Conservation (phyloP, 2,329 filamentous ascomycete genomes). For the Ophiocordyceps robertsii region DNA sequence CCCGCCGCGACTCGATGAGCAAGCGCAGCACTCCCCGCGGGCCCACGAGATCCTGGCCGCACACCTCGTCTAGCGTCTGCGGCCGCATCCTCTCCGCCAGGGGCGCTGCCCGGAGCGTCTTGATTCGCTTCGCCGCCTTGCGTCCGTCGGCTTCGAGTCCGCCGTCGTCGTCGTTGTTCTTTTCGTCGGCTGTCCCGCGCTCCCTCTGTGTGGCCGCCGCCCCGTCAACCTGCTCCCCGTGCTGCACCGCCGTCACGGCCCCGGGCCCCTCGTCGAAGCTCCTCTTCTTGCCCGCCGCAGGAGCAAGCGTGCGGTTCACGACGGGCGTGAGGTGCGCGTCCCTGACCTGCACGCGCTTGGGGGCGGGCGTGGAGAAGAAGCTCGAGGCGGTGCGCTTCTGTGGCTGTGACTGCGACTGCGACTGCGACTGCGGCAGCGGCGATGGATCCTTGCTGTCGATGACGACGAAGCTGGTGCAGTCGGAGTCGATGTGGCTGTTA, state of each 20-base stretch:
- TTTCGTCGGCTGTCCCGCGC: not conserved
- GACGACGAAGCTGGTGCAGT: conserved; percentile 56
- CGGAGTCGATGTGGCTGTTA: conserved; percentile 83
- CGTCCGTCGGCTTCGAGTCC: not conserved
- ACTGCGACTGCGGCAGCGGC: conserved; percentile 13
- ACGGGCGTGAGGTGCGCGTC: conserved; percentile 17
- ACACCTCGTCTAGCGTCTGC: conserved; percentile 69
- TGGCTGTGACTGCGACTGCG: conserved; percentile 13
- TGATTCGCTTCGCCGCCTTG: conserved; percentile 46
- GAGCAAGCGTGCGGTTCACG: conserved; percentile 17
- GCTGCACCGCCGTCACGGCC: not conserved
- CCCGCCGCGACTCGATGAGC: conserved; percentile 70
- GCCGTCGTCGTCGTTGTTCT: conserved; percentile 2
- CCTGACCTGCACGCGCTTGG: conserved; percentile 33
- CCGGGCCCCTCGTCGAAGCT: conserved; percentile 40
- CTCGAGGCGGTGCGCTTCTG: conserved; percentile 41
- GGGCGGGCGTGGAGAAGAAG: conserved; percentile 49
- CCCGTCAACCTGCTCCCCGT: no score
- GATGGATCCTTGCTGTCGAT: conserved; percentile 24
- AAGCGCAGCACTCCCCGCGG: conserved; percentile 70
- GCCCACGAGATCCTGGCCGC: conserved; percentile 83
- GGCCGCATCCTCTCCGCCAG: conserved; percentile 92
- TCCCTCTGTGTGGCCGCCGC: no score
- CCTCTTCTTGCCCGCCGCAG: conserved; percentile 32
- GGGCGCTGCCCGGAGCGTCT: conserved; percentile 61